Evolutionary conservation across 75 land plant species (phyloP), one percentile per base, ranked within the genome.

Genomic region (Sequoiadendron giganteum): DNA sequence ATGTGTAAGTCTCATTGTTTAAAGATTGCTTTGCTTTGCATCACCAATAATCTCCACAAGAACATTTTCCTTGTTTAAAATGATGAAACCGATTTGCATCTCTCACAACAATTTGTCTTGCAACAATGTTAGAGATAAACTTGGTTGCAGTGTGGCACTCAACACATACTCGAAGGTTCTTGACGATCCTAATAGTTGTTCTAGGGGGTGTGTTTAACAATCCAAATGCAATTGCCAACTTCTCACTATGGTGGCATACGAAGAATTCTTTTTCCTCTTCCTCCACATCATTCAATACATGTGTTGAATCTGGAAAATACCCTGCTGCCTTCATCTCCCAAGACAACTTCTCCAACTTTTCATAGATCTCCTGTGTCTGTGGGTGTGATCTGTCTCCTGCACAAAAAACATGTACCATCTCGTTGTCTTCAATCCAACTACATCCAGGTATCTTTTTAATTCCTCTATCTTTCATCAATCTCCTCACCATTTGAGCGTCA

Each of bases 31-130:
- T 58, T 15, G 0, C 65, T 19, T 58, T 5, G 65, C 65, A 72
- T 72, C 32, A 72, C 76, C 76, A 72, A 72, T 72, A 72, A 72
- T 72, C 76, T 72, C 76, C 76, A n/a, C 76, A 72, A 9, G 76
- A 58, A 58, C 65, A 58, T 21, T 58, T 18, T 21, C 65, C 65
- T 58, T 58, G 65, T 58, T 58, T 58, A 21, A 58, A 58, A 58
- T 58, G 65, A 58, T 58, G 65, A 6, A 58, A 58, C 28, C 65
- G 65, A 21, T 19, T 58, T 19, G 21, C 65, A 58, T 58, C 65
- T 58, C 65, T 58, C 7, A 58, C 65, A 58, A 58, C 65, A 58
- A 58, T 58, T 58, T 58, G 4, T 19, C 65, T 19, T 58, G 65
- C 25, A 58, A 58, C 65, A 21, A 58, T 19, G 18, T 58, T 19